Conservation (phyloP, 371 early-diverging fungal genomes). For the Encephalitozoon intestinalis region DNA sequence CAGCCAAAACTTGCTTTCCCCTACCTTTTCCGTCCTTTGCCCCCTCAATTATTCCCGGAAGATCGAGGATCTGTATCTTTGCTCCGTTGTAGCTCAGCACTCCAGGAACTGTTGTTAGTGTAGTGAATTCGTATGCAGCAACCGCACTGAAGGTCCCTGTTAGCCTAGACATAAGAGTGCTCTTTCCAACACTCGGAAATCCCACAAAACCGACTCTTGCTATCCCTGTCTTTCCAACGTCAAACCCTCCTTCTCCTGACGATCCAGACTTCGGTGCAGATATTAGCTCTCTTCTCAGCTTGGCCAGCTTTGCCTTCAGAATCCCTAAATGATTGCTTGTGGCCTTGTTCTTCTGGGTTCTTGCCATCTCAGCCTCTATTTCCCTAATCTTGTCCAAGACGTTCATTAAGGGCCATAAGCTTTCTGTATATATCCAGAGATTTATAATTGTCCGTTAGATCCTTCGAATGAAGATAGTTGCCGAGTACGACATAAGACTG, state of each 20-base stretch:
- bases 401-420: constrained; percentile 38
- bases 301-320: constrained; percentile 84
- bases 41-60: constrained; percentile 96
- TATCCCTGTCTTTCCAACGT: constrained; percentile 90
- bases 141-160: constrained; percentile 87
- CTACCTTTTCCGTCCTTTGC: constrained; percentile 97
- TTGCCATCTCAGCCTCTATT: constrained; percentile 69
- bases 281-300: constrained; percentile 81
- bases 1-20: constrained; percentile 83
- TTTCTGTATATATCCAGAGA: not conserved
- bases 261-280: constrained; percentile 71
- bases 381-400: constrained; percentile 64
- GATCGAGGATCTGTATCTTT: constrained; percentile 76
- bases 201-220: constrained; percentile 91
- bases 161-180: constrained; percentile 80
- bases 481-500: constrained; percentile 1
- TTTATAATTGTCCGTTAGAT: not conserved
- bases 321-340: constrained; percentile 91
- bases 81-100: constrained; percentile 93
- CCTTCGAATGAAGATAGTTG: not conserved
- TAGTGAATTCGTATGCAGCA: constrained; percentile 91
- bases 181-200: constrained; percentile 92
- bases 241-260: constrained; percentile 70
- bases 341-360: constrained; percentile 85
- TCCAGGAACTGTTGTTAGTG: constrained; percentile 73